Conservation (phyloP, 441 rosid genomes). For the Pelargonium citronellum region DNA sequence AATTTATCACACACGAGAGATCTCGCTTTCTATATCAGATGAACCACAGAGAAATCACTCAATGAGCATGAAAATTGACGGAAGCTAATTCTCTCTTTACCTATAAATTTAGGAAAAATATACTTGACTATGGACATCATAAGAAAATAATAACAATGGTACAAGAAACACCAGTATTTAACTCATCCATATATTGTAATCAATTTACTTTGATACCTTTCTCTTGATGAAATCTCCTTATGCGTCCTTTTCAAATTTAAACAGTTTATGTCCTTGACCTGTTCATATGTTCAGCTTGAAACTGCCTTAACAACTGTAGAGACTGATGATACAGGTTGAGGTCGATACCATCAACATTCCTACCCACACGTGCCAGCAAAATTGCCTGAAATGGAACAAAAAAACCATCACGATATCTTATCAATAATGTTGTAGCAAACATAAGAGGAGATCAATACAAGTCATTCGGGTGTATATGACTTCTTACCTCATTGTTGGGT, state of each 20-base stretch:
- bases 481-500: constrained; percentile 39
- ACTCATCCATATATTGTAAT: constrained; percentile 1
- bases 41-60: too few species aligned
- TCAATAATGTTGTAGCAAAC: not conserved
- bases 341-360: constrained; percentile 70
- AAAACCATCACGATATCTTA: too few species aligned
- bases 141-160: constrained; percentile 4
- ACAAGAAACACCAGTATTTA: not conserved
- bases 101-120: too few species aligned
- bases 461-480: not conserved
- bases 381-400: constrained; percentile 35
- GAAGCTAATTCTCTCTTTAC: too few species aligned
- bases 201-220: constrained; percentile 1
- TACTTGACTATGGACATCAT: too few species aligned
- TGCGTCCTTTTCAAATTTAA: not conserved
- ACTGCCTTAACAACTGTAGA: constrained; percentile 42
- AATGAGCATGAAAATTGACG: too few species aligned
- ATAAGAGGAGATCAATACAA: not conserved
- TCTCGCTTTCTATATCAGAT: too few species aligned
- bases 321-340: constrained; percentile 54
- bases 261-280: constrained; percentile 15
- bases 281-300: constrained; percentile 33
- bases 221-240: not conserved
- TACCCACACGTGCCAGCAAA: constrained; percentile 57
- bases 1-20: too few species aligned